Percentiles rank a stretch among this genome's conserved stretches.
phyloP scores from a whole-genome alignment of 2,329 filamentous ascomycete species.

The Cryphonectria japonica region DNA sequence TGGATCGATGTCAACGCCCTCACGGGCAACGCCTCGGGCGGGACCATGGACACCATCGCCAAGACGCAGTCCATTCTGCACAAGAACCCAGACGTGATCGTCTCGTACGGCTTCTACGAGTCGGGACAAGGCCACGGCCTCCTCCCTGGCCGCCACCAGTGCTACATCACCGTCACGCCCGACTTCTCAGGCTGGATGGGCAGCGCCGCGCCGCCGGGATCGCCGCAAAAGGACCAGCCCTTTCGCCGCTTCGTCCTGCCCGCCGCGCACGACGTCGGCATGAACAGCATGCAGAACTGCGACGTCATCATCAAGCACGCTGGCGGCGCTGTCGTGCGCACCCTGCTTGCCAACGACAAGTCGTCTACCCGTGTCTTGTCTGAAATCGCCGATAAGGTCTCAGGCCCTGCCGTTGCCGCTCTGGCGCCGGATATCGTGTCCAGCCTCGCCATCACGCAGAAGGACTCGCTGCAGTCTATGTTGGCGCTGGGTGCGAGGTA shows the following conservation, averaged over 20 bases:
- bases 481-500: slow-evolving; percentile 53
- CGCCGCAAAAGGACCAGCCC: slow-evolving; percentile 42
- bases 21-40: slow-evolving; percentile 47
- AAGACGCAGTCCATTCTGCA: slow-evolving; percentile 38
- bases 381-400: slow-evolving; percentile 35
- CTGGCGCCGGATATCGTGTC: slow-evolving; percentile 49
- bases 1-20: slow-evolving; percentile 51
- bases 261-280: slow-evolving; percentile 52
- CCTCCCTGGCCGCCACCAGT: slow-evolving; percentile 48
- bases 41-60: slow-evolving; percentile 43
- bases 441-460: slow-evolving; percentile 55
- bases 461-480: slow-evolving; percentile 49
- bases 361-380: slow-evolving; percentile 28
- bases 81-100: slow-evolving; percentile 42
- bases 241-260: slow-evolving; percentile 51
- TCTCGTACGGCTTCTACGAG: slow-evolving; percentile 54
- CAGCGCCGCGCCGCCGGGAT: slow-evolving; percentile 44
- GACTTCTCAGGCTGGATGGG: slow-evolving; percentile 51
- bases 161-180: slow-evolving; percentile 49
- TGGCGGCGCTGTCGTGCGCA: slow-evolving; percentile 37
- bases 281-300: slow-evolving; percentile 53
- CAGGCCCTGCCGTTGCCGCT: slow-evolving; percentile 36
- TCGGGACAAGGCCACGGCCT: slow-evolving; percentile 48
- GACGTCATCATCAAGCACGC: slow-evolving; percentile 44
- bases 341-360: slow-evolving; percentile 35